These are phyloP conservation scores for Rhynchospora pubera DNA, from an alignment of 176 grass and related monocot species.

Conservation along the genomic window DNA sequence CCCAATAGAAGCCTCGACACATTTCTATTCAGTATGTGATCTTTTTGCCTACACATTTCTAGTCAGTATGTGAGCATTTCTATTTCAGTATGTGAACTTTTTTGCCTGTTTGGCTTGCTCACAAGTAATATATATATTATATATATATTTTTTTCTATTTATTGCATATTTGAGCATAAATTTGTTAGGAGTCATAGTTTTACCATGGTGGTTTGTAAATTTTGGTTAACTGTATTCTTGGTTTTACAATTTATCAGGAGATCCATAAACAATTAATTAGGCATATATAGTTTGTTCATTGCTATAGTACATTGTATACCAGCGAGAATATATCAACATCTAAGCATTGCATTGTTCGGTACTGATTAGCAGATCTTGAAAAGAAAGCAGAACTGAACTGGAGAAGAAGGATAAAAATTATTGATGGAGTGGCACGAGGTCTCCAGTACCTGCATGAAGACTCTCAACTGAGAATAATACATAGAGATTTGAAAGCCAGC, in stretches of 20 bases:
- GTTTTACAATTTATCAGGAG: no score
- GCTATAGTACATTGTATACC: no score
- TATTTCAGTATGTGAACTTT: no score
- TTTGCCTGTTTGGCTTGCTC: no score
- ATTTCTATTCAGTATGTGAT: slow-evolving; percentile 49
- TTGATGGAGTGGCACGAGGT: slow-evolving; percentile 46
- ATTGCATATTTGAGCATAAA: background rate
- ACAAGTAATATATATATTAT: no score
- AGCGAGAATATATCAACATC: no score
- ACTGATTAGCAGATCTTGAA: slow-evolving; percentile 34
- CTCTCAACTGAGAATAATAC: slow-evolving; percentile 48
- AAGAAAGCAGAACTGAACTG: slow-evolving; percentile 23
- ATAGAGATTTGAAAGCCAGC: slow-evolving; percentile 38
- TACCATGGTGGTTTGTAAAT: no score
- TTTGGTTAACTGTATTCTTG: no score
- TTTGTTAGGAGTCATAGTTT: background rate
- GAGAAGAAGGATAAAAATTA: slow-evolving; percentile 32
- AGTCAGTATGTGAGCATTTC: no score
- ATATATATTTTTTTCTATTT: background rate
- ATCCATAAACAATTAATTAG: no score
- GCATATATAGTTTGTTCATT: no score
- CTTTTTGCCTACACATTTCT: background rate
- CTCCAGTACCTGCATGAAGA: slow-evolving; percentile 75
- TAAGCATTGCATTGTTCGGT: no score
- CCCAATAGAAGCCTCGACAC: slow-evolving; percentile 80